These are phyloP conservation scores for Vitis hybrid DNA, from an alignment of 177 flowering plant genomes.

Conservation along the genomic window DNA sequence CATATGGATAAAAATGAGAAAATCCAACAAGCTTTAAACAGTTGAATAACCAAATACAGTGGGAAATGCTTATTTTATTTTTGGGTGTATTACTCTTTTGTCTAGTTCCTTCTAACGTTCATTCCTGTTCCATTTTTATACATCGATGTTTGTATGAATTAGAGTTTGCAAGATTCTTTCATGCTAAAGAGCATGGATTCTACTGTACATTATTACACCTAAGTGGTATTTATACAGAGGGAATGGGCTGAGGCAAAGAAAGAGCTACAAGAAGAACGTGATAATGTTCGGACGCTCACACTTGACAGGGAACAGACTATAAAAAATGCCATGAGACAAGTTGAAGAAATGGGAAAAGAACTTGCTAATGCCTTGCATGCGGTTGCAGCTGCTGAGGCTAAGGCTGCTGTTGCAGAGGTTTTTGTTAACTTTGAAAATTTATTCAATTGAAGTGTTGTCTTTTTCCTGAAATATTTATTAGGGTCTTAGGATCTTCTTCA, in stretches of 20 bases:
- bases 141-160: too few species aligned
- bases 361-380: constrained; percentile 59
- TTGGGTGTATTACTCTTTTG: too few species aligned
- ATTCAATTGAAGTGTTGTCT: neutral
- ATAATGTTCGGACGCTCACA: constrained; percentile 56
- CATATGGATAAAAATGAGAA: too few species aligned
- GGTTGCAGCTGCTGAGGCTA: constrained; percentile 67
- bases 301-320: constrained; percentile 62
- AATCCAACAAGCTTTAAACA: too few species aligned
- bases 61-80: too few species aligned
- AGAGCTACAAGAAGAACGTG: constrained; percentile 82
- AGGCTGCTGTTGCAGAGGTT: constrained; percentile 87
- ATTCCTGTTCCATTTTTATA: too few species aligned
- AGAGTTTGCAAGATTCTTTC: too few species aligned
- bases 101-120: too few species aligned
- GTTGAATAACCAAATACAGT: too few species aligned
- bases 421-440: neutral
- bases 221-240: constrained; percentile 41
- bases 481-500: neutral
- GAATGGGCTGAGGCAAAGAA: constrained; percentile 95
- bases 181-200: too few species aligned
- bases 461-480: neutral
- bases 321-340: constrained; percentile 63
- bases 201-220: too few species aligned
- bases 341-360: constrained; percentile 73